A percentile compares a stretch with the other conserved stretches of the same genome.
These are phyloP conservation scores for Ampelomyces quisqualis DNA, from an alignment of 2,329 filamentous ascomycete species.

Conservation along the genomic window DNA sequence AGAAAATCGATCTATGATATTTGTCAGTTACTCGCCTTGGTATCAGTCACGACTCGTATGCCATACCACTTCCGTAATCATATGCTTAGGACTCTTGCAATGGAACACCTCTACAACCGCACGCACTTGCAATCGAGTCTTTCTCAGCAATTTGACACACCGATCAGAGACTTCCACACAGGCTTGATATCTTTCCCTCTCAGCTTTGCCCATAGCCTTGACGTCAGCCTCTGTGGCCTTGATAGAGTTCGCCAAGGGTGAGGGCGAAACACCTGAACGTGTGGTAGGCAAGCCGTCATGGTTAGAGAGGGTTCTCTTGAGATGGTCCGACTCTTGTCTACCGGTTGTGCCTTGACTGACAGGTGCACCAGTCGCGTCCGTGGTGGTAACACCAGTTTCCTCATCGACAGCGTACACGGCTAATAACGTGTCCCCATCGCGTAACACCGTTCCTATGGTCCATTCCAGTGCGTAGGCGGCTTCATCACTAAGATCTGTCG, in stretches of 20 bases:
- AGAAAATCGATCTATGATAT: slow-evolving; percentile 73
- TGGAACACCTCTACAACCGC: slow-evolving; percentile 96
- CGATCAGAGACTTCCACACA: slow-evolving; percentile 82
- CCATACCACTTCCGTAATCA: slow-evolving; percentile 85
- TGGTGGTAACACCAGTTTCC: slow-evolving; percentile 60
- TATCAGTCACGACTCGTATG: slow-evolving; percentile 12
- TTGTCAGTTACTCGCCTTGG: slow-evolving; percentile 25
- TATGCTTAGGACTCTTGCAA: slow-evolving; percentile 94
- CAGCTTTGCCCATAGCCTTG: slow-evolving; percentile 53
- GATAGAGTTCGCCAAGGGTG: slow-evolving; percentile 39
- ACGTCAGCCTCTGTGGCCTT: slow-evolving; percentile 41
- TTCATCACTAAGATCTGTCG: slow-evolving; percentile 91
- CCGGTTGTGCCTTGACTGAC: slow-evolving; percentile 75
- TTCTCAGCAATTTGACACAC: slow-evolving; percentile 81
- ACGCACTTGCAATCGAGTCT: slow-evolving; percentile 88
- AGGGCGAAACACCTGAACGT: slow-evolving; percentile 35
- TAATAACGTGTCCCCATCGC: slow-evolving; percentile 90
- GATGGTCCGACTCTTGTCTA: slow-evolving; percentile 67
- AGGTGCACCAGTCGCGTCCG: slow-evolving; percentile 53
- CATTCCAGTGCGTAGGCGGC: slow-evolving; percentile 94
- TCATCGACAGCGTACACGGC: slow-evolving; percentile 94
- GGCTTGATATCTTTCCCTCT: slow-evolving; percentile 77
- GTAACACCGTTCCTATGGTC: slow-evolving; percentile 92
- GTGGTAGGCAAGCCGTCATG: slow-evolving; percentile 36
- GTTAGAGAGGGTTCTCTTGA: slow-evolving; percentile 64